phyloP scores from a whole-genome alignment of 768 basidiomycete genomes.

The Hypholoma fasciculare region DNA sequence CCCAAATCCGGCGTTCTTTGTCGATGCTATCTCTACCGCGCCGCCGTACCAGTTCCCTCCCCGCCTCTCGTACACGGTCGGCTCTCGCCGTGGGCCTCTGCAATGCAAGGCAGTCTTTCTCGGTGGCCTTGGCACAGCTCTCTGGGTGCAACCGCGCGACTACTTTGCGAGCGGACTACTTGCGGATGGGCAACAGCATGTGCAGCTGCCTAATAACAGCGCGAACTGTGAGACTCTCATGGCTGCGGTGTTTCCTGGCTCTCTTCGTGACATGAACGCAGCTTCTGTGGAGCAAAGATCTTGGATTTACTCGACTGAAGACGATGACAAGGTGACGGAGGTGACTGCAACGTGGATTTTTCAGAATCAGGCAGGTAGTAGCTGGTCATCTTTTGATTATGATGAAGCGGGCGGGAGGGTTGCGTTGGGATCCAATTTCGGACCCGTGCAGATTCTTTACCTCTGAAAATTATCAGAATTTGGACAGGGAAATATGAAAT shows the following conservation, averaged over 20 bases:
- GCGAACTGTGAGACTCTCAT: constrained; percentile 40
- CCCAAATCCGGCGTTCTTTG: constrained; percentile 30
- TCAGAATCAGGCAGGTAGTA: constrained; percentile 26
- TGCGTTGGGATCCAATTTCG: constrained; percentile 51
- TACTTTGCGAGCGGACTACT: constrained; percentile 39
- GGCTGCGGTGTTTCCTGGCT: constrained; percentile 52
- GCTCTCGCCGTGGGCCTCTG: constrained; percentile 49
- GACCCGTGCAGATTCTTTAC: constrained; percentile 43
- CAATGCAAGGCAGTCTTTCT: constrained; percentile 55
- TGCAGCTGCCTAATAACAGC: constrained; percentile 13
- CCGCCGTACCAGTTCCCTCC: constrained; percentile 53
- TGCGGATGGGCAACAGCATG: constrained; percentile 21
- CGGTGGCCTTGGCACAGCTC: constrained; percentile 56
- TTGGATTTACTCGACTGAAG: no score
- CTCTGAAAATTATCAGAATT: constrained; percentile 9
- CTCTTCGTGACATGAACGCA: constrained; percentile 18
- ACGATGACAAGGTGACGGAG: not conserved
- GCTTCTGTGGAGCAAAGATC: no score
- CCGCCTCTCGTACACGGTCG: constrained; percentile 28
- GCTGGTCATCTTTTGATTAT: constrained; percentile 63
- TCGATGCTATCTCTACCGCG: not conserved
- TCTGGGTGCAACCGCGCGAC: constrained; percentile 62
- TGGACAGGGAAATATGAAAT: no score
- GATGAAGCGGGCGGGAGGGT: constrained; percentile 57
- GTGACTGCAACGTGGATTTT: constrained; percentile 15